Evolutionary conservation across 208 protist genomes (phyloP), one percentile per base, ranked within the genome.

Genomic region (Phytomonas serpens): DNA sequence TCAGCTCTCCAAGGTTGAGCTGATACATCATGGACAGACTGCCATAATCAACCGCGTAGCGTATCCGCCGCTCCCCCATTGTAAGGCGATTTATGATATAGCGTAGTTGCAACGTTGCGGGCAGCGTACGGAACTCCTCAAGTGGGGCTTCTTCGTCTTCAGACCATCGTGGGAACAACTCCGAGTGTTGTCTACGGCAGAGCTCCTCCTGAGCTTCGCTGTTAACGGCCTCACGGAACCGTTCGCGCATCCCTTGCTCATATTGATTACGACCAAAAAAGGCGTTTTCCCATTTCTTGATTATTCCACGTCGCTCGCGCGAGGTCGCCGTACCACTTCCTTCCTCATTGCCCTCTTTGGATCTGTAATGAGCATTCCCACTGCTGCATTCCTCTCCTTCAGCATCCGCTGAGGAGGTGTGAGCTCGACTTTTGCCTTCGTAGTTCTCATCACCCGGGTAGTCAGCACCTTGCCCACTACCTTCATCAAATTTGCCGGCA

Each of bases 1-100:
- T 92, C 40, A 80, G 37, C 82, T 91, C 88, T 3, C 88, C 91
- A 5, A 93, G 69, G 63, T 93, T 91, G 19, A 96, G 79, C 70
- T 96, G 87, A 30, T 85, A 74, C 92, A 96, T 96, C 89, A 93
- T 94, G 62, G 83, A 76, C 10, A 91, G 66, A 57, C 88, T 84
- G 16, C 91, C 88, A 67, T 90, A 96, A 78, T 96, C 88, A 4
- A 74, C 64, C 13, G 89, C 86, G 66, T 86, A 93, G 34, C 74
- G 80, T 19, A 96, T 78, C 16, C 85, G 92, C 2, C 92, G 88
- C 77, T 94, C 87, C 5, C 81, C 92, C 79, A 87, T 88, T 36
- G 83, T 77, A 9, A 96, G 83, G 0, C 88, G 82, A 57, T 90
- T 81, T 10, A 93, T 30, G 38, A 96, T 93, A 72, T 91, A 96